Evolutionary conservation across 192 early-diverging fungal genomes (phyloP).

Genomic region (Umbelopsis isabellina): DNA sequence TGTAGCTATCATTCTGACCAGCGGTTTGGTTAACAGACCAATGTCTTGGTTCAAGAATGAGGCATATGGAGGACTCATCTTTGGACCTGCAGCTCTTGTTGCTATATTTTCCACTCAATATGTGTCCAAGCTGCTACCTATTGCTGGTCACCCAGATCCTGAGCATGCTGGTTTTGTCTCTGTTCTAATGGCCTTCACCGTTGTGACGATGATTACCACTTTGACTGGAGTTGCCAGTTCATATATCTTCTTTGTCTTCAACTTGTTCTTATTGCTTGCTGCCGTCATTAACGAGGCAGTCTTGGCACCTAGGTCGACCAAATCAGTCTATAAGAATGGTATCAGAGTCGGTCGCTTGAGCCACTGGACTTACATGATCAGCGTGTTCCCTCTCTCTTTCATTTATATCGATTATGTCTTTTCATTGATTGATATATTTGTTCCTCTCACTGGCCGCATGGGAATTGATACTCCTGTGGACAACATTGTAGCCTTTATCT

Average conservation of each 20-base stretch:
- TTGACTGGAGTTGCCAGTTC: slow-evolving; percentile 44
- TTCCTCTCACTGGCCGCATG: slow-evolving; percentile 70
- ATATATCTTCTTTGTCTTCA: slow-evolving; percentile 50
- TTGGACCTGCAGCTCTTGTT: slow-evolving; percentile 47
- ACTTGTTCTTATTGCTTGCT: slow-evolving; percentile 28
- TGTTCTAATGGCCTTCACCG: slow-evolving; percentile 22
- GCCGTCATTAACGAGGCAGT: slow-evolving; percentile 40
- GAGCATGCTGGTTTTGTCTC: slow-evolving; percentile 39
- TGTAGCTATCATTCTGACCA: slow-evolving; percentile 32
- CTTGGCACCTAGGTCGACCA: slow-evolving; percentile 20
- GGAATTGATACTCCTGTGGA: slow-evolving; percentile 69
- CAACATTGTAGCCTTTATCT: slow-evolving; percentile 60
- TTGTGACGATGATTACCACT: slow-evolving; percentile 29
- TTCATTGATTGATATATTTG: slow-evolving; percentile 61
- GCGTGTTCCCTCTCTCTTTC: slow-evolving; percentile 30
- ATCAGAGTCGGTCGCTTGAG: slow-evolving; percentile 28
- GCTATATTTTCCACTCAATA: slow-evolving; percentile 47
- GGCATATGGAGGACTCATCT: slow-evolving; percentile 56
- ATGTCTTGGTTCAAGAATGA: slow-evolving; percentile 69
- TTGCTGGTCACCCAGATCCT: slow-evolving; percentile 40
- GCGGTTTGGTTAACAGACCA: slow-evolving; percentile 29
- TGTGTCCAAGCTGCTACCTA: slow-evolving; percentile 30
- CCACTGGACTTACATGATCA: slow-evolving; percentile 39
- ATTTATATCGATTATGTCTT: slow-evolving; percentile 44
- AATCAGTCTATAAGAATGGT: slow-evolving; percentile 18